These are phyloP conservation scores for Fusarium anguioides DNA, from an alignment of 2,329 filamentous ascomycete genomes.

Conservation along the genomic window DNA sequence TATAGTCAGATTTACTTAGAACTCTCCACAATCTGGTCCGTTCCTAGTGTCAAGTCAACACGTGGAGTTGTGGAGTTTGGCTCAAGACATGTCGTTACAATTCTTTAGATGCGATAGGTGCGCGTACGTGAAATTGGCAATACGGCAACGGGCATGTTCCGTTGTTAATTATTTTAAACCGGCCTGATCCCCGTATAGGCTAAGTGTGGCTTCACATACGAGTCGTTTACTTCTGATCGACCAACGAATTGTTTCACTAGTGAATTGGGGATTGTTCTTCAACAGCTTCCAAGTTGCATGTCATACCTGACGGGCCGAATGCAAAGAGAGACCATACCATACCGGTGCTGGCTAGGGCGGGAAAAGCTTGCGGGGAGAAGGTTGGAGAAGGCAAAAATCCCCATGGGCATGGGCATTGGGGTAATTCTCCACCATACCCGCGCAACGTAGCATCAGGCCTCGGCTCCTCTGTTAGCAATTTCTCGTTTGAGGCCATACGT, in stretches of 20 bases:
- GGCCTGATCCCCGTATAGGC: conserved; percentile 1
- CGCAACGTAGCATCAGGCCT: conserved; percentile 9
- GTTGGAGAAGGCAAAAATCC: conserved; percentile 15
- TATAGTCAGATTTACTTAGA: not conserved
- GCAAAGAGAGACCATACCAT: not conserved
- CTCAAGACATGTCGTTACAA: not conserved
- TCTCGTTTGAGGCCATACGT: not conserved
- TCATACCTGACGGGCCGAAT: conserved; percentile 13
- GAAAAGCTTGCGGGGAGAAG: conserved; percentile 3
- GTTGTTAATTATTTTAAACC: not conserved
- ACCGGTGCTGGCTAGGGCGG: not conserved
- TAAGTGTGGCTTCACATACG: not conserved
- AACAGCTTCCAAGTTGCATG: not conserved
- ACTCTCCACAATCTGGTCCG: conserved; percentile 5
- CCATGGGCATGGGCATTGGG: conserved; percentile 9
- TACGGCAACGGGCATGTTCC: conserved; percentile 9
- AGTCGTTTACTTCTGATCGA: not conserved
- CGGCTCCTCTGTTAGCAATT: not conserved
- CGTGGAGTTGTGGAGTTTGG: not conserved
- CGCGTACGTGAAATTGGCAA: conserved; percentile 3
- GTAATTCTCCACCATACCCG: not conserved
- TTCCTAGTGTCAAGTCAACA: not conserved
- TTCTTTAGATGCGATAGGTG: conserved; percentile 3
- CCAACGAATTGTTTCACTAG: not conserved
- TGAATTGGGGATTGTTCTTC: not conserved